Conservation (phyloP, 2,329 filamentous ascomycete species). For the Colletotrichum sp. region DNA sequence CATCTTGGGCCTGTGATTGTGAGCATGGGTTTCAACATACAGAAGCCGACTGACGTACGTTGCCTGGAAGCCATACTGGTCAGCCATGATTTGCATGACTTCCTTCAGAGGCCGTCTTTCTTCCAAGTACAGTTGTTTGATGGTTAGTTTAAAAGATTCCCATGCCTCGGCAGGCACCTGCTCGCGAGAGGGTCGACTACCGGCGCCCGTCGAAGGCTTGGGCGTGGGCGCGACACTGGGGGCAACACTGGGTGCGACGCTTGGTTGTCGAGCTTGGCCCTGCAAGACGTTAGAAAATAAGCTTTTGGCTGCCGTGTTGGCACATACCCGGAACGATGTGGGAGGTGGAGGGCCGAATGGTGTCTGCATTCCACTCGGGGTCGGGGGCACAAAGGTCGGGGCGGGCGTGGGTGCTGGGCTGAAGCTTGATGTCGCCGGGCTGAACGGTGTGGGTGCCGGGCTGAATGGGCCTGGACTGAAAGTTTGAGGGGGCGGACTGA, state of each 20-base stretch:
- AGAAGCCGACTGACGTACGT: conserved; percentile 41
- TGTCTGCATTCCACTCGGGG: conserved; percentile 10
- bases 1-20: conserved; percentile 51
- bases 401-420: conserved; percentile 19
- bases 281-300: conserved; percentile 1
- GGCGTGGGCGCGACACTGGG: conserved; percentile 26
- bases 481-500: conserved; percentile 8
- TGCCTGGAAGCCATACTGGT: conserved; percentile 52
- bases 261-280: conserved; percentile 12
- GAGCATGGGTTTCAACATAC: conserved; percentile 12
- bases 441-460: conserved; percentile 11
- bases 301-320: neutral
- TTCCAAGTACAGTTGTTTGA: conserved; percentile 51
- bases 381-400: conserved; percentile 3
- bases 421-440: conserved; percentile 8
- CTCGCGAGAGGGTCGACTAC: conserved; percentile 43
- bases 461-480: conserved; percentile 14
- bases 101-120: conserved; percentile 57
- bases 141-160: conserved; percentile 52
- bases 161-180: conserved; percentile 51
- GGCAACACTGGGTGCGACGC: neutral
- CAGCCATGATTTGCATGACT: conserved; percentile 57
- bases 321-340: conserved; percentile 19
- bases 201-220: conserved; percentile 34
- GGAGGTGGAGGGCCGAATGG: conserved; percentile 17